phyloP scores from a whole-genome alignment of 2,329 filamentous ascomycete species.

The Moelleriella libera region DNA sequence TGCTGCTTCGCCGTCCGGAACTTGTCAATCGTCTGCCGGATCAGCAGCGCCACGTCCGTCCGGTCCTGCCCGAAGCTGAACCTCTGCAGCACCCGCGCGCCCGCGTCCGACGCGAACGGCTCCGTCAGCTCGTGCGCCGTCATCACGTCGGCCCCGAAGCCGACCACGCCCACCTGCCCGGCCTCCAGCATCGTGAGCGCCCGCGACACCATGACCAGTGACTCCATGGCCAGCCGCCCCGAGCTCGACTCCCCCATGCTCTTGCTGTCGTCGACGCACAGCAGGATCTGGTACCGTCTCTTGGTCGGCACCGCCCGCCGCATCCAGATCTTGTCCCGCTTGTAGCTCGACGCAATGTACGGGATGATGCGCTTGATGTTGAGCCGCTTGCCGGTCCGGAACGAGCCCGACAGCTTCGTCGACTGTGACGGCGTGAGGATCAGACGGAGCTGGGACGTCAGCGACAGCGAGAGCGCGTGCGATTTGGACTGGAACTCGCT shows the following conservation, averaged over 20 bases:
- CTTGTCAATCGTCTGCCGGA: slow-evolving; percentile 63
- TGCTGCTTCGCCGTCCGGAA: slow-evolving; percentile 65
- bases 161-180: slow-evolving; percentile 81
- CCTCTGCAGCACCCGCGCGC: slow-evolving; percentile 68
- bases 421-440: slow-evolving; percentile 90
- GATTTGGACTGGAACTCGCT: slow-evolving; percentile 71
- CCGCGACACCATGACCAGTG: slow-evolving; percentile 79
- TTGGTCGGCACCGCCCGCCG: slow-evolving; percentile 82
- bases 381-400: slow-evolving; percentile 92
- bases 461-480: slow-evolving; percentile 69
- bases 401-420: slow-evolving; percentile 91
- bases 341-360: slow-evolving; percentile 96
- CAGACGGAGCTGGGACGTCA: slow-evolving; percentile 89
- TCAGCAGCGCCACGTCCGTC: slow-evolving; percentile 71
- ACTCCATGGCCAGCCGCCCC: slow-evolving; percentile 77
- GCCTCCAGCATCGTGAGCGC: slow-evolving; percentile 86
- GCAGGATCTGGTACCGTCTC: slow-evolving; percentile 90
- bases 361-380: slow-evolving; percentile 99
- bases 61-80: slow-evolving; percentile 77
- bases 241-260: slow-evolving; percentile 77
- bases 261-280: slow-evolving; percentile 91
- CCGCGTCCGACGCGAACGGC: slow-evolving; percentile 63
- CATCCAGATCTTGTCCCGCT: slow-evolving; percentile 99
- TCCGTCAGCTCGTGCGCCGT: slow-evolving; percentile 76
- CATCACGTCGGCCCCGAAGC: slow-evolving; percentile 74